Base-by-base conservation (phyloP, 2,329 filamentous ascomycete genomes). In the Trichoderma hamatum region DNA sequence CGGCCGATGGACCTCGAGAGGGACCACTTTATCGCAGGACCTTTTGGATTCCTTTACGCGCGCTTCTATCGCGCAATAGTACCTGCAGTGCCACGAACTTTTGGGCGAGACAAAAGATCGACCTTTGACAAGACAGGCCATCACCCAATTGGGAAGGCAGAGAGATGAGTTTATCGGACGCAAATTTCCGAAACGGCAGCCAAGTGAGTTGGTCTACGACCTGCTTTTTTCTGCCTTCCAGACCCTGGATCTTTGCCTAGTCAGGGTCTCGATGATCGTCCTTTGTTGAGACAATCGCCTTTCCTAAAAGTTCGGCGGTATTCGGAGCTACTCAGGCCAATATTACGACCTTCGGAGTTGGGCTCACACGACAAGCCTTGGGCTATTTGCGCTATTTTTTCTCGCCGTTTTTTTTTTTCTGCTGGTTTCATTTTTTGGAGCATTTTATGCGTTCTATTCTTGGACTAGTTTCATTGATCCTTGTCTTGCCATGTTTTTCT, bases 381-480 rank as follows among this genome's bases (percentile, higher is more conserved):
- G 55, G 28, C n/a, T 58, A 19, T 68, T 54, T 70, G 69, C 69
- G 69, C 59, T 32, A 70, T 70, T 70, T 70, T 49, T 30, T 34
- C 39, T 34, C 14, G 19, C 26, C 26, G 13, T 10, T 26, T 13
- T 32, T 26, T 58, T 26, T 59, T 54, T 59, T 54, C 32, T 61
- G 10, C 59, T 58, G 14, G 54, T 36, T 58, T 39, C 16, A 49
- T 52, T 68, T 28, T 49, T 43, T n/a, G 43, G 49, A 26, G 55
- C 28, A 21, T 49, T 24, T 43, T 4, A 30, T 56, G 69, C 39
- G 52, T 39, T 43, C 55, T 68, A 43, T 59, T 63, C 65, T 67
- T 28, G 63, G 63, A 59, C 63, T 39, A 68, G 49, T 36, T n/a
- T 55, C 34, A 60, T 54, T 46, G 39, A 56, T 36, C 16, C n/a